These are phyloP conservation scores for Aureobasidium pullulans DNA, from an alignment of 2,329 filamentous ascomycete genomes.

Conservation along the genomic window DNA sequence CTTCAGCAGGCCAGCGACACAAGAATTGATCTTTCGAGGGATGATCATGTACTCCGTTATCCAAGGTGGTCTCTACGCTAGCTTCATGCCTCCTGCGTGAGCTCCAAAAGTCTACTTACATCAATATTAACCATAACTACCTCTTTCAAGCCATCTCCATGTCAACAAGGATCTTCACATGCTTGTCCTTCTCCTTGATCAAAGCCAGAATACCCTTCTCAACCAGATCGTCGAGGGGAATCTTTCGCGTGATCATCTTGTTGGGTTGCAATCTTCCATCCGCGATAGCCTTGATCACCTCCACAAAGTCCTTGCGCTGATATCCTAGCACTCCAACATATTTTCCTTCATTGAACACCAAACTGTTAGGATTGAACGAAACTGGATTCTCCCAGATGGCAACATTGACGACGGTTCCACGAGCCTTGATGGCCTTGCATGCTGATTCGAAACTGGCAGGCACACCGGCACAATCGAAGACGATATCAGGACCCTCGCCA, in stretches of 20 bases:
- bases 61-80: conserved; percentile 78
- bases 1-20: conserved; percentile 1
- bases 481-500: conserved; percentile 14
- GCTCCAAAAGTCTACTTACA: neutral
- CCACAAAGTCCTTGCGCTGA: conserved; percentile 17
- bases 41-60: conserved; percentile 77
- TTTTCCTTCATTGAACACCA: conserved; percentile 17
- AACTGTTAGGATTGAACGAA: conserved; percentile 16
- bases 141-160: conserved; percentile 1
- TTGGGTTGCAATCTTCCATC: conserved; percentile 14
- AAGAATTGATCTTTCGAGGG: conserved; percentile 47
- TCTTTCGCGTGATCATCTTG: conserved; percentile 17
- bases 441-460: conserved; percentile 15
- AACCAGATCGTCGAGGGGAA: conserved; percentile 15
- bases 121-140: neutral
- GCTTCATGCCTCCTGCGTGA: conserved; percentile 83
- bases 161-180: conserved; percentile 18
- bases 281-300: conserved; percentile 16
- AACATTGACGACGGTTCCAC: conserved; percentile 19
- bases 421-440: conserved; percentile 14
- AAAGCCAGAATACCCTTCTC: conserved; percentile 17
- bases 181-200: conserved; percentile 16
- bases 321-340: conserved; percentile 17
- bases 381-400: conserved; percentile 19
- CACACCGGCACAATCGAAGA: conserved; percentile 16